phyloP scores from a whole-genome alignment of 2,329 filamentous ascomycete species.

The Bipolaris bicolor region DNA sequence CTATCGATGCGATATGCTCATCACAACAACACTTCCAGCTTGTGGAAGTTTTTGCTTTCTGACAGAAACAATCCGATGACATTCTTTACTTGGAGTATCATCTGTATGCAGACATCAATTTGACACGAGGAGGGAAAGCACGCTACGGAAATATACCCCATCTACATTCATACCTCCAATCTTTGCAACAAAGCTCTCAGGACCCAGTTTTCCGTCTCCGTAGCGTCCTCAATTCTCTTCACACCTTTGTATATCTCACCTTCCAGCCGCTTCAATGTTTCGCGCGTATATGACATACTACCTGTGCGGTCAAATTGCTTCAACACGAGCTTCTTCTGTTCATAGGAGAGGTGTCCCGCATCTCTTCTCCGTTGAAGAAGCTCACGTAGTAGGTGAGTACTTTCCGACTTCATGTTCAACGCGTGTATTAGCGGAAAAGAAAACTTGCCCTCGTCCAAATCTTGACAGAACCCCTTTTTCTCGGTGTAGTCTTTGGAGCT shows the following conservation, averaged over 20 bases:
- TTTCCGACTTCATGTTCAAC: neutral
- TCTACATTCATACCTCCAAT: neutral
- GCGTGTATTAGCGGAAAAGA: constrained; percentile 50
- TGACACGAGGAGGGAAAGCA: too few species aligned
- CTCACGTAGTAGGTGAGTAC: neutral
- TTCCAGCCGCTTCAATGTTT: constrained; percentile 1
- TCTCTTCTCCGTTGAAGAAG: neutral
- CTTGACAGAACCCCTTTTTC: constrained; percentile 91
- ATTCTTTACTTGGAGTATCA: neutral
- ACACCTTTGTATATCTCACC: neutral
- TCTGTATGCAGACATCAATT: neutral
- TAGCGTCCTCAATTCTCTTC: neutral
- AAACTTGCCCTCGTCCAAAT: constrained; percentile 93
- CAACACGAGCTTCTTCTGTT: constrained; percentile 1
- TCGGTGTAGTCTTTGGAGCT: constrained; percentile 64
- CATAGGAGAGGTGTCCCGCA: neutral
- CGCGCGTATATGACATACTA: neutral
- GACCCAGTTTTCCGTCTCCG: neutral
- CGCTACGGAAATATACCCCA: neutral
- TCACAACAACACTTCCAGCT: neutral
- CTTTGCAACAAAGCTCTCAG: constrained; percentile 3
- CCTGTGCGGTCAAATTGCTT: neutral
- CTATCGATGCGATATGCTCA: neutral
- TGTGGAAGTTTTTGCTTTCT: neutral
- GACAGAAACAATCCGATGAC: too few species aligned